Base-by-base conservation (phyloP, 176 grass and related monocot species). In the Puccinellia tenuiflora region DNA sequence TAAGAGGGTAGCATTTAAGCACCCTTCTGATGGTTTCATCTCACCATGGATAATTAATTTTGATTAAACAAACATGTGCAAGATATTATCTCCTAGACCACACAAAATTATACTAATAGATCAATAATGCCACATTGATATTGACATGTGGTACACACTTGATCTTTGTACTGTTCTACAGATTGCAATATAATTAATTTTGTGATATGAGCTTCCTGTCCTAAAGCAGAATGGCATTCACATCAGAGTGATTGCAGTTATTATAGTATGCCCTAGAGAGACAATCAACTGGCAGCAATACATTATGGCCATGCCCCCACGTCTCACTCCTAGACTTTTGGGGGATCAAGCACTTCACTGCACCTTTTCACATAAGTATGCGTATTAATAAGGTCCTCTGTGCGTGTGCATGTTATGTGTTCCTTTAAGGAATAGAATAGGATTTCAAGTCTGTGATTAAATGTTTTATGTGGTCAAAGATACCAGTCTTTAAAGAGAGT, bases 401-500 rank as follows among this genome's bases (percentile, higher is more conserved):
- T 84, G 80, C 31, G 80, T 59, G 48, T 37, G 22, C 21, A 1
- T 35, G 31, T 21, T 75, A 75, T 80, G 79, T 80, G 80, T 31
- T 68, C 68, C 85, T 81, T 85, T 64, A 87, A 88, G 77, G 82
- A 91, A 80, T 56, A 61, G 35, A 80, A 89, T 73, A 89, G 80
- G 80, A 84, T 86, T 77, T 73, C 34, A 28, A 55, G 75, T 33
- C 28, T 89, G 68, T 56, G 74, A 86, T 84, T 86, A 83, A 86
- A 80, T 83, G 79, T 84, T 86, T 86, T 68, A 89, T 84, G 67
- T 79, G 73, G 83, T 79, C 79, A 86, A 89, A 89, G 61, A 79
- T 76, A 73, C 7, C 69, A 85, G 16, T 78, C 82, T 81, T 87
- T 91, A 91, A 91, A 88, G 85, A 84, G 67, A 80, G 76, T 87